Conservation (phyloP, 2,329 filamentous ascomycete genomes). For the Dryadomyces sulphureus region DNA sequence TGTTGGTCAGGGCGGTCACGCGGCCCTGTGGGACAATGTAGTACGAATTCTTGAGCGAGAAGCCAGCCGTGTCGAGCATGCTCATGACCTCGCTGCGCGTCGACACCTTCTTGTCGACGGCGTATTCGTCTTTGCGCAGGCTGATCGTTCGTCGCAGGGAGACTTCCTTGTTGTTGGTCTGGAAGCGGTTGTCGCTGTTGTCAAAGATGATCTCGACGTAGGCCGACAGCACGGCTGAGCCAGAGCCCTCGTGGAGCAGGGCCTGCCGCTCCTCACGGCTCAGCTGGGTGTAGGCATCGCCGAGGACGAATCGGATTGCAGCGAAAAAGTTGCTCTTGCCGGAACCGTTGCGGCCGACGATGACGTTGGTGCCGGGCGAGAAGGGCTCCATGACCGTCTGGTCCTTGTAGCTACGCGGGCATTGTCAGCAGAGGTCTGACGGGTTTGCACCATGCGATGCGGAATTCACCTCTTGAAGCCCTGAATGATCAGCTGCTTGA, state of each 20-base stretch:
- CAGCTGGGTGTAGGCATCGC: slow-evolving; percentile 94
- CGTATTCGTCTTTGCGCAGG: slow-evolving; percentile 97
- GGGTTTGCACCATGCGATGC: too few species aligned
- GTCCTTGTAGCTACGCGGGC: slow-evolving; percentile 74
- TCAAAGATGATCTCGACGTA: slow-evolving; percentile 99
- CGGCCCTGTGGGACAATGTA: slow-evolving; percentile 98
- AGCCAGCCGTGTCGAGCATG: slow-evolving; percentile 86
- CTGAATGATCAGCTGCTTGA: slow-evolving; percentile 99
- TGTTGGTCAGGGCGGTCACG: slow-evolving; percentile 91
- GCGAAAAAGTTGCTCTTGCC: slow-evolving; percentile 99
- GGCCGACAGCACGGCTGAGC: slow-evolving; percentile 96
- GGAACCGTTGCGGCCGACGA: slow-evolving; percentile 96
- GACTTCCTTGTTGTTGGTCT: slow-evolving; percentile 81
- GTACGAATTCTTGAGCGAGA: slow-evolving; percentile 94
- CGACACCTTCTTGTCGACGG: slow-evolving; percentile 79
- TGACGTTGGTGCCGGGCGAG: slow-evolving; percentile 93
- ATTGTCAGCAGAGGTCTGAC: slow-evolving; percentile 11
- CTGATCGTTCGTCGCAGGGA: slow-evolving; percentile 88
- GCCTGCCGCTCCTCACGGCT: slow-evolving; percentile 90
- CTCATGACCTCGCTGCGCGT: slow-evolving; percentile 93
- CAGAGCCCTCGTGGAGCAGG: slow-evolving; percentile 93
- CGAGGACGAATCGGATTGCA: slow-evolving; percentile 93
- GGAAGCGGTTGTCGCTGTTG: slow-evolving; percentile 91
- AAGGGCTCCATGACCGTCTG: slow-evolving; percentile 98
- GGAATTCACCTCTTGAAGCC: slow-evolving; percentile 77